Evolutionary conservation across 176 grass and related monocot genomes (phyloP), one percentile per base, ranked within the genome.

Genomic region (Carex parvula): DNA sequence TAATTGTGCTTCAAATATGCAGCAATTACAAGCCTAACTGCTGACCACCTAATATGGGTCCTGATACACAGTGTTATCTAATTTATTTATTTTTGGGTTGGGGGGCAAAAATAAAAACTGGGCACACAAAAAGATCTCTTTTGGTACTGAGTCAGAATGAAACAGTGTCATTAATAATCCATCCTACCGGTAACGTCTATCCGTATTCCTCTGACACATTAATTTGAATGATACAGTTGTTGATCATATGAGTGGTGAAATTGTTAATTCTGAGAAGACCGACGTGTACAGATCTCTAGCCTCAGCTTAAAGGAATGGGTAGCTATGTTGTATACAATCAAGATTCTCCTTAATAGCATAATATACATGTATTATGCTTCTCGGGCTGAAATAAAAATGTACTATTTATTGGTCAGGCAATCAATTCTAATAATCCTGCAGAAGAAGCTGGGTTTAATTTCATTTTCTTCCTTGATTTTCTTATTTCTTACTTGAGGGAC

Each of bases 191-290:
- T 32, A 54, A 15, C 1, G 50, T 73, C 9, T 52, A 52, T 77
- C 56, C 5, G 8, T 56, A 77, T 77, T 54, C 24, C 53, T 54
- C 73, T 77, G 24, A 77, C 11, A 55, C 46, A 32, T 33, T 77
- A 30, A 77, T 77, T 56, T 73, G 3, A 68, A 81, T 81, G 60
- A 32, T 54, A 68, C 62, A 83, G 57, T n/a, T 42, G 15, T 68
- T 53, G 62, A 21, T 65, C 46, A 67, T 53, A 17, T 53, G 30
- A 68, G 14, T 3, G 37, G 62, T 65, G 21, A 65, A 65, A 18
- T 67, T 67, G 15, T 65, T 10, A 50, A 29, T 62, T 83, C 80
- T 17, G 46, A 53, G 39, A 52, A 50, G 6, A 26, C 21, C 7
- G 24, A 33, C 41, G 5, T 52, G 26, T 67, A 52, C 41, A 59